A percentile compares a stretch with the other conserved stretches of the same genome.
phyloP scores from a whole-genome alignment of 352 stramenopile species.

The Halophytophthora batemanensis region DNA sequence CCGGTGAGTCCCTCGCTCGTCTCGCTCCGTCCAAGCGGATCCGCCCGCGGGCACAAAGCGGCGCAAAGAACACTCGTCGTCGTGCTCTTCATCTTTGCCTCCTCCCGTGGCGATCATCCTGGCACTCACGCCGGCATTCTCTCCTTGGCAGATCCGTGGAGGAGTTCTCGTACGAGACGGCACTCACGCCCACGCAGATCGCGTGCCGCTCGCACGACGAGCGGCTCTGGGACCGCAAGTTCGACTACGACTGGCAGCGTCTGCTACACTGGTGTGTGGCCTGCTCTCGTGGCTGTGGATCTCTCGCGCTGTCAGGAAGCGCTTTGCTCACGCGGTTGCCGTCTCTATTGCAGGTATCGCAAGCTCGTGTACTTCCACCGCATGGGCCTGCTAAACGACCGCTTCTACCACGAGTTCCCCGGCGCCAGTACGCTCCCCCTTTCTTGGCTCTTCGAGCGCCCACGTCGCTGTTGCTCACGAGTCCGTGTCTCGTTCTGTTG shows the following conservation, averaged over 20 bases:
- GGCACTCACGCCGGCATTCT: too few relatives aligned
- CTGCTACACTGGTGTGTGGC: constrained; percentile 49
- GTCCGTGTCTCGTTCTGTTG: constrained; percentile 3
- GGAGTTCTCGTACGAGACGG: constrained; percentile 38
- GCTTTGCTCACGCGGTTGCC: background rate
- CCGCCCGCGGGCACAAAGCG: too few relatives aligned
- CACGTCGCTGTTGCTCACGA: background rate
- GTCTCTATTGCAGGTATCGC: constrained; percentile 42
- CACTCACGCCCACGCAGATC: constrained; percentile 40
- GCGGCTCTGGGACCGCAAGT: constrained; percentile 45
- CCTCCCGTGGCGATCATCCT: background rate
- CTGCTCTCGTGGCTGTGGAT: background rate
- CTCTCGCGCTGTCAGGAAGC: background rate
- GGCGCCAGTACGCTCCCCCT: constrained; percentile 32
- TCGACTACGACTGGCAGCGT: constrained; percentile 66
- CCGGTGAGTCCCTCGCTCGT: constrained; percentile 25
- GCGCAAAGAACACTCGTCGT: too few relatives aligned
- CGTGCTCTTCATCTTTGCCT: background rate
- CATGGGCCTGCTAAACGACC: constrained; percentile 60
- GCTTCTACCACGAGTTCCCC: constrained; percentile 62
- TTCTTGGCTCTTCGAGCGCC: too few relatives aligned
- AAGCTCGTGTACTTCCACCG: constrained; percentile 75
- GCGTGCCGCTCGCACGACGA: constrained; percentile 34
- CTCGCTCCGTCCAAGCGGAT: background rate
- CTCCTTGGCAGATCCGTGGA: constrained; percentile 40